These are phyloP conservation scores for Verticillium nonalfalfae DNA, from an alignment of 2,329 filamentous ascomycete species.

Conservation along the genomic window DNA sequence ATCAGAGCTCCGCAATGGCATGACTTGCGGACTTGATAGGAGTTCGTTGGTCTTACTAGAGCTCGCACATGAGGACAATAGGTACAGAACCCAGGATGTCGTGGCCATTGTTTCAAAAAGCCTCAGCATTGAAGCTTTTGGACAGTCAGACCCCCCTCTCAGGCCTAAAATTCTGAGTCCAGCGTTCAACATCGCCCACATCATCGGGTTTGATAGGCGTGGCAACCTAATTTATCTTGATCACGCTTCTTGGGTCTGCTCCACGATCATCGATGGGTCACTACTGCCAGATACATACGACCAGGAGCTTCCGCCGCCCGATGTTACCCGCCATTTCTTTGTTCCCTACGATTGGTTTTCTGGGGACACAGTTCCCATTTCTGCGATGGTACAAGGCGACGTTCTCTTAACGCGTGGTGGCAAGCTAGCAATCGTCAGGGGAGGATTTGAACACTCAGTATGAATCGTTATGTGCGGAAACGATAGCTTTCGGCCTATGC, in stretches of 20 bases:
- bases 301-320: neutral
- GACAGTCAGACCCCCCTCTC: constrained; percentile 2
- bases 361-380: constrained; percentile 13
- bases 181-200: constrained; percentile 6
- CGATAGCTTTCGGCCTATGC: too few relatives aligned
- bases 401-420: constrained; percentile 17
- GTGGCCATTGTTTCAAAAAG: constrained; percentile 9
- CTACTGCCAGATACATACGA: neutral
- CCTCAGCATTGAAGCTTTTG: neutral
- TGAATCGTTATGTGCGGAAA: neutral
- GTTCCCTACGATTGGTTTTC: constrained; percentile 24
- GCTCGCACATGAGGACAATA: constrained; percentile 12
- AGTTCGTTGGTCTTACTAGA: constrained; percentile 13
- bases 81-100: constrained; percentile 1
- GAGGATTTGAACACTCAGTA: constrained; percentile 17
- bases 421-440: constrained; percentile 17
- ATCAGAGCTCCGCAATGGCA: constrained; percentile 15
- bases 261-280: neutral
- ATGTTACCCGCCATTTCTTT: constrained; percentile 21
- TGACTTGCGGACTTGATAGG: constrained; percentile 4
- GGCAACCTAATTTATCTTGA: constrained; percentile 19
- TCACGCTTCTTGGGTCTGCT: constrained; percentile 17
- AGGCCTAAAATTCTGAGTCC: neutral
- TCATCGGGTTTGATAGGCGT: constrained; percentile 15
- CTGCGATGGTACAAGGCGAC: constrained; percentile 13